These are phyloP conservation scores for Debaryomyces prosopidis DNA, from an alignment of 805 yeast species.

Conservation along the genomic window DNA sequence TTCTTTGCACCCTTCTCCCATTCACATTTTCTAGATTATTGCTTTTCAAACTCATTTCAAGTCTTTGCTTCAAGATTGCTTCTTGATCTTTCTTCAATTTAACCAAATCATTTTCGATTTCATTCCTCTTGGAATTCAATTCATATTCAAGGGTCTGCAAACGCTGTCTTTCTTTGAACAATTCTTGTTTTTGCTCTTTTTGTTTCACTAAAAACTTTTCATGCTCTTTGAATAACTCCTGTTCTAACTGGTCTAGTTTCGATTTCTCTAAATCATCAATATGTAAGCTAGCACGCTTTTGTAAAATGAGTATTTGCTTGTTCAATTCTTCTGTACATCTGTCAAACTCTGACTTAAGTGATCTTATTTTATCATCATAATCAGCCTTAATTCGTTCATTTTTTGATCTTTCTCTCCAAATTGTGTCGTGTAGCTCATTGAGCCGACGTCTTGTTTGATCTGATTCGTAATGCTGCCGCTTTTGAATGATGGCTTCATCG, in stretches of 20 bases:
- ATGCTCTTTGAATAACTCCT: constrained; percentile 4
- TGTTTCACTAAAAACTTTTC: constrained; percentile 7
- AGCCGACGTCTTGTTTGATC: neutral
- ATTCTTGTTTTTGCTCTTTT: constrained; percentile 9
- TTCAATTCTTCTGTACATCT: constrained; percentile 3
- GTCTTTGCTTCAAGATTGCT: neutral
- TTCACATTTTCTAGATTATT: neutral
- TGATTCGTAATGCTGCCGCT: constrained; percentile 1
- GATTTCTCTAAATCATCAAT: constrained; percentile 5
- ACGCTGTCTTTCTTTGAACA: constrained; percentile 3
- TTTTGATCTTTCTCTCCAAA: constrained; percentile 5
- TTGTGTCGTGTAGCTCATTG: neutral
- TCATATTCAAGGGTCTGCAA: neutral
- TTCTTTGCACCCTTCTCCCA: neutral
- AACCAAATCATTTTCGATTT: neutral
- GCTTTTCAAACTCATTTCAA: neutral
- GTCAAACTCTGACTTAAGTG: constrained; percentile 3
- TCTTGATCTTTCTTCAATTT: neutral
- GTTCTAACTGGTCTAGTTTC: constrained; percentile 8
- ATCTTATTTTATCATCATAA: constrained; percentile 1
- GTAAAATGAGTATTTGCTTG: constrained; percentile 1
- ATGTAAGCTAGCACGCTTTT: neutral
- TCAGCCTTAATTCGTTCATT: constrained; percentile 1
- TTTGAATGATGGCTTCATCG: constrained; percentile 11
- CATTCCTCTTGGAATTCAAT: neutral